Evolutionary conservation across 805 yeast species (phyloP), one percentile per base, ranked within the genome.

Genomic region (Candida nonsorbophila): DNA sequence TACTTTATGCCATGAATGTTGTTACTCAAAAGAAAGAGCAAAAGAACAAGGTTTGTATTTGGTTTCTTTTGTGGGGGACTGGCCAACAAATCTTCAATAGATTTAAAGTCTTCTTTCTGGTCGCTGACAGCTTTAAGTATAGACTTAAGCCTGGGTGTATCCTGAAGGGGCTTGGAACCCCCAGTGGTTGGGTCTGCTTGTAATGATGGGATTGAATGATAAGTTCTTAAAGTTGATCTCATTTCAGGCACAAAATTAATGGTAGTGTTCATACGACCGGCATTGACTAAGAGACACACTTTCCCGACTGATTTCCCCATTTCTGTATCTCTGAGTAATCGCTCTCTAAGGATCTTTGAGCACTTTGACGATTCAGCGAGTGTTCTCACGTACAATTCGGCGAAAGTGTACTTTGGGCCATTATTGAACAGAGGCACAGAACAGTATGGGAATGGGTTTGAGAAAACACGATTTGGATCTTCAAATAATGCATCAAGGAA

Each of bases 251-350:
- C 95, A 50, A 90, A 83, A 57, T 90, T 90, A 29, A 90, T 79
- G 3, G 97, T 90, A 2, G 98, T 90, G 61, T 90, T 90, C 77
- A 90, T 77, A 38, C 97, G 68, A 7, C 97, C 97, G 31, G 88
- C 77, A 49, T 90, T 90, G 11, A 90, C 97, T 36, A 90, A 64
- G 21, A 90, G 57, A 40, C 95, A 86, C 14, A 86, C 79, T 68
- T 85, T 76, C 31, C 85, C 81, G 13, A 84, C 84, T 11, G 85
- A 75, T 22, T 76, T 62, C 1, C 85, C 83, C 55, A 72, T 67
- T 23, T 73, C 72, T 37, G 67, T 70, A 37, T 81, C 85, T 32
- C 62, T 59, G 25, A 79, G 52, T 20, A 90, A 59, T 37, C 94
- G 73, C 40, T 87, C 96, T 36, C 85, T 75, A 30, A 90, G 65